Evolutionary conservation across 78 protist species (phyloP).

Genomic region (Dictyostelium capitatum): DNA sequence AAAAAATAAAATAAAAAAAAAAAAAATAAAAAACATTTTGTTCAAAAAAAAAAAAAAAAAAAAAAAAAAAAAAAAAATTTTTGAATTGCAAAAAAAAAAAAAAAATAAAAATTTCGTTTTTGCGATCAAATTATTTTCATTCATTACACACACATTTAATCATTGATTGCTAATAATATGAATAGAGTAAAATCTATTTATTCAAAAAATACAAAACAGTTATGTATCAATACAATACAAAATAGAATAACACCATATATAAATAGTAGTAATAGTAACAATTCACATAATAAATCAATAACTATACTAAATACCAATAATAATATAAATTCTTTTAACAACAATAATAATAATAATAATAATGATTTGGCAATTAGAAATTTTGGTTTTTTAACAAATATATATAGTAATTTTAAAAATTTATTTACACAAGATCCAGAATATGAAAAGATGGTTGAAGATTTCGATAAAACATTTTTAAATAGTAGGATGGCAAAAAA

Average conservation of each 20-base stretch:
- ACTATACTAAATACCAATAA: neutral
- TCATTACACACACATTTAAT: neutral
- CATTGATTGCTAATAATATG: neutral
- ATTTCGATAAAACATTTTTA: neutral
- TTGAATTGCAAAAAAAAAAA: neutral
- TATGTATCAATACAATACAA: neutral
- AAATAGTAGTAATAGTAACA: neutral
- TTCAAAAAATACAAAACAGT: neutral
- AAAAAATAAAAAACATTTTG: no score
- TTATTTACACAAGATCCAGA: neutral
- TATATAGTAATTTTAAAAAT: neutral
- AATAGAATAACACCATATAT: neutral
- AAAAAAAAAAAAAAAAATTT: neutral
- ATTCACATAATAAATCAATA: neutral
- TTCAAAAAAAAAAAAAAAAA: neutral
- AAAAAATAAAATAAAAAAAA: neutral
- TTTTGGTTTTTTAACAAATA: neutral
- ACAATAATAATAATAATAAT: neutral
- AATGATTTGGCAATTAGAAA: neutral
- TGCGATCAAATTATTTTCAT: neutral
- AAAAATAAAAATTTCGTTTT: neutral
- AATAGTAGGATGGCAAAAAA: neutral
- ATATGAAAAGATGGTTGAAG: neutral
- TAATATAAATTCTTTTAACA: no score
- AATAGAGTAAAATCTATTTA: conserved; percentile 35